A percentile compares a stretch with the other conserved stretches of the same genome.
Evolutionary conservation across 441 rosid species (phyloP).

Genomic region (Euphorbia corollata): DNA sequence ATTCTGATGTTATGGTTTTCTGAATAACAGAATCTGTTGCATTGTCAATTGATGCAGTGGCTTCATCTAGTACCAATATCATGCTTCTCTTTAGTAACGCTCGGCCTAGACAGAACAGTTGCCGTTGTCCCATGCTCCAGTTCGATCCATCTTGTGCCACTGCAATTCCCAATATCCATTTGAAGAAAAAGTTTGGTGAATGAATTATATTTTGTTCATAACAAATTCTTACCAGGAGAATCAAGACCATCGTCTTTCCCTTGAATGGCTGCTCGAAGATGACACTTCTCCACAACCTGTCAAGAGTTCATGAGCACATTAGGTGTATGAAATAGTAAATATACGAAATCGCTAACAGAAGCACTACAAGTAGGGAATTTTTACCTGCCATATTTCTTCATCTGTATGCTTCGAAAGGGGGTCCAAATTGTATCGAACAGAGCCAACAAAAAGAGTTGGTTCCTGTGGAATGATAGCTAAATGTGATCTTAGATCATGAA

Average conservation of each 20-base stretch:
- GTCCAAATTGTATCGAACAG: conserved; percentile 75
- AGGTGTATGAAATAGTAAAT: not conserved
- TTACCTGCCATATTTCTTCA: conserved; percentile 89
- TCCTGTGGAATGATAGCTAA: conserved; percentile 88
- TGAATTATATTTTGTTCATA: not conserved
- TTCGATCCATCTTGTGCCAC: conserved; percentile 81
- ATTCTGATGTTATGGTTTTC: no score
- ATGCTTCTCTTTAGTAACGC: conserved; percentile 68
- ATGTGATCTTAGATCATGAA: conserved; percentile 69
- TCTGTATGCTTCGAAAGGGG: conserved; percentile 62
- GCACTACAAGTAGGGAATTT: not conserved
- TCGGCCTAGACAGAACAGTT: conserved; percentile 75
- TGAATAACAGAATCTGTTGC: conserved; percentile 31
- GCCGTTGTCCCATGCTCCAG: conserved; percentile 96
- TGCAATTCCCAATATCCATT: conserved; percentile 17
- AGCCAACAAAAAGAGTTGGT: conserved; percentile 81
- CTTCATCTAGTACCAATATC: conserved; percentile 78
- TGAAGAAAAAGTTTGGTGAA: not conserved
- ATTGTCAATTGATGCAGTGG: conserved; percentile 90
- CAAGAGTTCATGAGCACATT: not conserved
- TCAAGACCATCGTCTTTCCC: conserved; percentile 57
- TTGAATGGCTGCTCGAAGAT: conserved; percentile 58
- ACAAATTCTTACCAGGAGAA: conserved; percentile 42
- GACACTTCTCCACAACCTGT: conserved; percentile 87
- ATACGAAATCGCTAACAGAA: not conserved